phyloP scores from a whole-genome alignment of 2,329 filamentous ascomycete species.

The Allantophomopsis lycopodina region DNA sequence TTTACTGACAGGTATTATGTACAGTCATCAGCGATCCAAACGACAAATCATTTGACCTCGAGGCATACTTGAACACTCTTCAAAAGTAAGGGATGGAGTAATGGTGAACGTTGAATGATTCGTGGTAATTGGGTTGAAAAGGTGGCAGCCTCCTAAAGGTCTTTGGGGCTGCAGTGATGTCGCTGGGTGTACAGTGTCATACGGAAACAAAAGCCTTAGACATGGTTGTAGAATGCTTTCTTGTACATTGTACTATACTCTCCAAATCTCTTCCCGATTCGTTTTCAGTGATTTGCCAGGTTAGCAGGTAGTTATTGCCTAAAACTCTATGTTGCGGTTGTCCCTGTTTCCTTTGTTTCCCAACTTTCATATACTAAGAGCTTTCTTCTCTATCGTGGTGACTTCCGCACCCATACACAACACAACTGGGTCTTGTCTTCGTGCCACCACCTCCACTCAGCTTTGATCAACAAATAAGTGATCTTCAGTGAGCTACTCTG shows the following conservation, averaged over 20 bases:
- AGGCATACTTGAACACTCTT: conserved; percentile 63
- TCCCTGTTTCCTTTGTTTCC: no score
- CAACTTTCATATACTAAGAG: no score
- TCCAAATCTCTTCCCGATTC: neutral
- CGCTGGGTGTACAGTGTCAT: conserved; percentile 2
- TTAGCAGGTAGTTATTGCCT: no score
- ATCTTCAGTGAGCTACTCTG: no score
- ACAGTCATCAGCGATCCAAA: conserved; percentile 62
- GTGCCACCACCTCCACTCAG: no score
- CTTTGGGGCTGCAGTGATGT: neutral
- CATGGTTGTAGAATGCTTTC: conserved; percentile 16
- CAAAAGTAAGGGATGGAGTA: conserved; percentile 27
- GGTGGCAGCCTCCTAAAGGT: conserved; percentile 1
- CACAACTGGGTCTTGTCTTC: no score
- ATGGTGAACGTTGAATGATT: conserved; percentile 1
- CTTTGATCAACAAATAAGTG: no score
- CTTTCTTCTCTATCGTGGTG: no score
- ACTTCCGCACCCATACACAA: no score
- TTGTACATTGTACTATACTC: conserved; percentile 23
- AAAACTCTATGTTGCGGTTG: no score
- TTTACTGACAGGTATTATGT: conserved; percentile 1
- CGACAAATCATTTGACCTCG: conserved; percentile 86
- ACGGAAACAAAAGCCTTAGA: conserved; percentile 17
- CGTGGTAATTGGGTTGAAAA: conserved; percentile 2
- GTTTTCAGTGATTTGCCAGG: no score